Percentiles rank a stretch among this genome's conserved stretches.
phyloP scores from a whole-genome alignment of 1,284 basidiomycete genomes.

The Ceratobasidium sp. region DNA sequence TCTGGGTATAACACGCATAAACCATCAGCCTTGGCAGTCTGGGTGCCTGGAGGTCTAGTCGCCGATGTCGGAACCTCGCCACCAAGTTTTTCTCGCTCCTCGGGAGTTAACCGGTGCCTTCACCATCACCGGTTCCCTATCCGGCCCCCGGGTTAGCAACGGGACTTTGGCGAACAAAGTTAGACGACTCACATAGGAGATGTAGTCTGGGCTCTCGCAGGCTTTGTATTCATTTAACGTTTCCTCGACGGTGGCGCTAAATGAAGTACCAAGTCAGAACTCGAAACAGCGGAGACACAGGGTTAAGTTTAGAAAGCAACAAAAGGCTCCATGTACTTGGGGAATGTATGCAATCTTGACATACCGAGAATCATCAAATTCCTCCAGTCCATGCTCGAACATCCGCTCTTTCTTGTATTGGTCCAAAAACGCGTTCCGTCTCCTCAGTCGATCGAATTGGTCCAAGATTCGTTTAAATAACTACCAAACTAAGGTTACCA shows the following conservation, averaged over 20 bases:
- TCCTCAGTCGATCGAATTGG: slow-evolving; percentile 91
- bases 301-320: not conserved
- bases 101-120: slow-evolving; percentile 29
- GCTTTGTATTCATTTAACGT: slow-evolving; percentile 92
- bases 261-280: slow-evolving; percentile 5
- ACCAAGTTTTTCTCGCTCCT: not conserved
- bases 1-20: slow-evolving; percentile 6
- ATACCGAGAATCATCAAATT: slow-evolving; percentile 94
- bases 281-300: not conserved
- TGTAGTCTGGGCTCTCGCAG: slow-evolving; percentile 92
- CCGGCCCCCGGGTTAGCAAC: not conserved
- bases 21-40: slow-evolving; percentile 13
- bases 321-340: too few species aligned
- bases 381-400: slow-evolving; percentile 90
- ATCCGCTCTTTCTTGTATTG: slow-evolving; percentile 98
- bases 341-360: slow-evolving; percentile 6
- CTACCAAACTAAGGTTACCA: slow-evolving; percentile 59
- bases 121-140: slow-evolving; percentile 36
- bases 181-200: slow-evolving; percentile 72
- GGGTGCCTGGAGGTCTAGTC: not conserved
- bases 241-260: slow-evolving; percentile 85
- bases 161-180: not conserved
- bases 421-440: slow-evolving; percentile 95
- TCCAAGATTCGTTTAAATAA: slow-evolving; percentile 96
- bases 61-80: slow-evolving; percentile 8